Evolutionary conservation across 306 rosid species (phyloP), one percentile per base, ranked within the genome.

Genomic region (Cicer arietinum): DNA sequence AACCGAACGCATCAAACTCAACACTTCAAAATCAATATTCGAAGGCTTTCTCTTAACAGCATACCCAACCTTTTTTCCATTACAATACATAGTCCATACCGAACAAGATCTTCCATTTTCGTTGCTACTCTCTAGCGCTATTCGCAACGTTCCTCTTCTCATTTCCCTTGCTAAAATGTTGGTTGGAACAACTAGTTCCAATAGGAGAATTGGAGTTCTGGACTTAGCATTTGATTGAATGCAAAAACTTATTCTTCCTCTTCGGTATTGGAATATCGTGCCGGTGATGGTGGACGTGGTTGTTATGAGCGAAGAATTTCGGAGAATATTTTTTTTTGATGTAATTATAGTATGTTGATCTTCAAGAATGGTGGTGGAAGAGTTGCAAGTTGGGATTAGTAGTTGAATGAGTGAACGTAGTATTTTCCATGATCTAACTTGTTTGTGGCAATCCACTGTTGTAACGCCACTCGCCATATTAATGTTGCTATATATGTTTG

Each of bases 371-470:
- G 54, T 52, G 17, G 73, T 1, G 14, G 78, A 66, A 10, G 78
- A 66, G 47, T 82, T 79, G 79, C 96, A 92, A 7, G 84, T 75
- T 14, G 97, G 97, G 88, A 88, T 90, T 30, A 92, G 81, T 20
- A 88, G 85, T 44, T 88, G 81, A 4, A 84, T 54, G 47, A 92
- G 86, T 41, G 94, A 87, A 63, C 92, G 96, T 8, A 92, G 85
- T 8, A 92, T 79, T 71, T 86, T 84, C 94, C 94, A 90, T 45
- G 97, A 92, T 43, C 94, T 87, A 45, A 90, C 97, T 85, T 92
- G 94, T 42, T 88, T 92, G 20, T 92, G 92, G 86, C 95, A 89
- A 47, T 91, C 97, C n/a, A 91, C 97, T 12, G 86, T 64, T 66
- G 89, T 86, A 74, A 90, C 79, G 6, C 76, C 76, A 41, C 35